Base-by-base conservation (phyloP, 768 basidiomycete species). In the Leccinum subtestaceum region DNA sequence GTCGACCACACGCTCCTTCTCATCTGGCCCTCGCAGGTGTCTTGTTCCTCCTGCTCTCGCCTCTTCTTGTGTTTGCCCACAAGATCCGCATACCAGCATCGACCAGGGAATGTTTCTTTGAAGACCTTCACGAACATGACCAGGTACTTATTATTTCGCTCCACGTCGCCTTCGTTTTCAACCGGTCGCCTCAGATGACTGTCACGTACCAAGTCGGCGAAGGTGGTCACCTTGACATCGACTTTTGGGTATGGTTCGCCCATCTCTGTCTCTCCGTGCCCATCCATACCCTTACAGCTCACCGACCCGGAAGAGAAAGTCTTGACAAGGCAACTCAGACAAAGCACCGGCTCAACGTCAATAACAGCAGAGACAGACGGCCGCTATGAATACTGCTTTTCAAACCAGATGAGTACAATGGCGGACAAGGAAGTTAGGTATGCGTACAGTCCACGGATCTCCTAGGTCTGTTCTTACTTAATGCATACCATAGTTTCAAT, bases 121-220 rank as follows among this genome's bases (percentile, higher is more conserved):
- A 97, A 75, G 94, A 96, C 76, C 82, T 95, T 11, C 92, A 95
- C 67, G 78, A 84, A 62, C 86, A 93, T 72, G 94, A 96, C 85
- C 91, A 95, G 81, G 92, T 90, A 61, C 57, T 67, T 63, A 34
- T 17, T 2, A 21, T 31, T 10, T 25, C 43, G n/a, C 36, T 10
- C 10, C 51, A 1, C n/a, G n/a, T 12, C 46, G 11, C 59, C 13
- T 31, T 47, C 8, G 27, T 50, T 50, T 46, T 40, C 48, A 19
- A 60, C 25, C 17, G 52, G 32, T 34, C 19, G 32, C 12, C 55
- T 34, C 67, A 98, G 95, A 98, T 99, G 97, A 96, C 96, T 25
- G 91, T 99, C 52, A 97, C 96, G 40, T 99, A 98, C 72, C 97
- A 99, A 81, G 97, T 98, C 7, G 95, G 93, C 54, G 94, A 93